A percentile compares a stretch with the other conserved stretches of the same genome.
Evolutionary conservation across 1,284 basidiomycete species (phyloP).

Genomic region (Pseudomicrostroma phylloplanum): DNA sequence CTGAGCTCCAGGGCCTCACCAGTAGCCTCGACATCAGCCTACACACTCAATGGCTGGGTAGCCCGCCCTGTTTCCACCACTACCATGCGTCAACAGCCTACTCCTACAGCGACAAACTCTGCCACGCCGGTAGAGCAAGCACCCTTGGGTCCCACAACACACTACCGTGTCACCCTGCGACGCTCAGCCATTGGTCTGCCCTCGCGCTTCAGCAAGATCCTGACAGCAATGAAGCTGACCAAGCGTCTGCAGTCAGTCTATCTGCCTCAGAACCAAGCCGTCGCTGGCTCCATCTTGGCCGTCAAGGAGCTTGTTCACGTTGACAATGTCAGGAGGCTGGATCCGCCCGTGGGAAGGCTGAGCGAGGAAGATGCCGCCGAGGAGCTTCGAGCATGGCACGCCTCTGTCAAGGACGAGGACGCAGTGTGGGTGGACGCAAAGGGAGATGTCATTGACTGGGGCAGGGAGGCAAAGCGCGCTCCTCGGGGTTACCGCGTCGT

Average conservation of each 20-base stretch:
- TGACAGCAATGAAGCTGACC: conserved; percentile 70
- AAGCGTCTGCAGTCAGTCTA: conserved; percentile 74
- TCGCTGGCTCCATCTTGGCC: conserved; percentile 71
- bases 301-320: conserved; percentile 83
- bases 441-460: conserved; percentile 47
- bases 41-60: conserved; percentile 6
- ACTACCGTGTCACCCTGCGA: conserved; percentile 75
- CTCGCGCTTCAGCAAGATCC: conserved; percentile 64
- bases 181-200: conserved; percentile 76
- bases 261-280: conserved; percentile 64
- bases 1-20: background rate
- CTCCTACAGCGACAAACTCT: background rate
- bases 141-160: conserved; percentile 54
- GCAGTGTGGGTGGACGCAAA: conserved; percentile 44
- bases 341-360: background rate
- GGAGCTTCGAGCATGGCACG: conserved; percentile 13
- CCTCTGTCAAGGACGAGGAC: conserved; percentile 20
- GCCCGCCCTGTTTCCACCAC: conserved; percentile 1
- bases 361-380: conserved; percentile 23
- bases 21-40: background rate
- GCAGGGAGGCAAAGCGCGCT: conserved; percentile 38
- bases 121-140: background rate
- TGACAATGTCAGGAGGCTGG: conserved; percentile 61
- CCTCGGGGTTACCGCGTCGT: conserved; percentile 45
- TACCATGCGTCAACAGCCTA: background rate